These are phyloP conservation scores for Cryptococcus floricola DNA, from an alignment of 1,284 basidiomycete species.

Conservation along the genomic window DNA sequence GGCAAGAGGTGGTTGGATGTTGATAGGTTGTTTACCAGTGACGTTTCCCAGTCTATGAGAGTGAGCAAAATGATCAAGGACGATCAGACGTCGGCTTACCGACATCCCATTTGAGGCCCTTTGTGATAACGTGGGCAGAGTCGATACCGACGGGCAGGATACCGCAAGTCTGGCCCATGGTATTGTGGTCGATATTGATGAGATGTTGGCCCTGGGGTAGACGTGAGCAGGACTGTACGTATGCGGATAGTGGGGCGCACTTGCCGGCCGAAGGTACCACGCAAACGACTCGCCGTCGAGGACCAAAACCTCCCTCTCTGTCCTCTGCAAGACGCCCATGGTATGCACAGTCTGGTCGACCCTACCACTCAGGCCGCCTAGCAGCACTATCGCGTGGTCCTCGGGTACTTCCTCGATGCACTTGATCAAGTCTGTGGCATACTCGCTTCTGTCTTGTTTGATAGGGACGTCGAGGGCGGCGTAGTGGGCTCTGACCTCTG, in stretches of 20 bases:
- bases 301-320: conserved; percentile 61
- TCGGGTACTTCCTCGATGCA: conserved; percentile 65
- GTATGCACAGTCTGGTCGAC: conserved; percentile 93
- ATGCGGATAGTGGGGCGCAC: conserved; percentile 27
- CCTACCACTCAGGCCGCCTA: conserved; percentile 85
- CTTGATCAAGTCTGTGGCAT: conserved; percentile 94
- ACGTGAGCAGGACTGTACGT: background rate
- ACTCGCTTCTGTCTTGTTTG: conserved; percentile 65
- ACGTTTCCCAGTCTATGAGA: conserved; percentile 57
- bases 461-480: conserved; percentile 62
- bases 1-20: conserved; percentile 86
- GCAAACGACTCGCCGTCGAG: conserved; percentile 78
- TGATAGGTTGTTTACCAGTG: conserved; percentile 75
- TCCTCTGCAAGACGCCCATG: conserved; percentile 76
- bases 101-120: conserved; percentile 85
- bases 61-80: conserved; percentile 1
- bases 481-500: conserved; percentile 71
- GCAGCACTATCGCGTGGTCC: conserved; percentile 60
- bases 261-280: conserved; percentile 77
- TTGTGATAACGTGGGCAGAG: conserved; percentile 69
- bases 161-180: conserved; percentile 85
- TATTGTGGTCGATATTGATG: conserved; percentile 66
- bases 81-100: conserved; percentile 53
- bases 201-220: conserved; percentile 66
- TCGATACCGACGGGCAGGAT: conserved; percentile 83